Evolutionary conservation across 768 basidiomycete species (phyloP).

Genomic region (Brasilioporus rufonigricans): DNA sequence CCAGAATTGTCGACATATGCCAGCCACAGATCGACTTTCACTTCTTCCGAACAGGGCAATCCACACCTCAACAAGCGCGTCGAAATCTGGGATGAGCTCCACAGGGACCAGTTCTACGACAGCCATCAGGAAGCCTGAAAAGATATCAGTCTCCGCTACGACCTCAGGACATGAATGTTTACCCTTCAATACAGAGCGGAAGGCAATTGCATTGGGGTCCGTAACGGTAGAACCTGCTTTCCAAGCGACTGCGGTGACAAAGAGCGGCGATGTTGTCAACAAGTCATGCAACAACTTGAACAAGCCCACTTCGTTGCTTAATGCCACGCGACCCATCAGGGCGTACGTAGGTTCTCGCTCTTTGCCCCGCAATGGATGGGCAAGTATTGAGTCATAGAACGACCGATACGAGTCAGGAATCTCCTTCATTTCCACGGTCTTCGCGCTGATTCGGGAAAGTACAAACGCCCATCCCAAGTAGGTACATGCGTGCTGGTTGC

Average conservation of each 20-base stretch:
- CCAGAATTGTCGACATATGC: constrained; percentile 84
- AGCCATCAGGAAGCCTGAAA: constrained; percentile 69
- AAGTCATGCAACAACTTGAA: constrained; percentile 56
- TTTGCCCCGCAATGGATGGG: constrained; percentile 44
- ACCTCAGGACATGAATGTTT: constrained; percentile 9
- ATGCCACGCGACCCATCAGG: constrained; percentile 56
- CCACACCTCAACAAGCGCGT: constrained; percentile 72
- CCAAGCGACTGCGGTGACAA: constrained; percentile 73
- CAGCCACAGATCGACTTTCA: constrained; percentile 54
- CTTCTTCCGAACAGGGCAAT: constrained; percentile 77
- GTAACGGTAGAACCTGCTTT: constrained; percentile 64
- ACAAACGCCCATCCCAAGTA: constrained; percentile 86
- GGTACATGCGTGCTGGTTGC: constrained; percentile 65
- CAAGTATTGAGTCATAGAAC: constrained; percentile 54
- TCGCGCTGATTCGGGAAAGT: constrained; percentile 57
- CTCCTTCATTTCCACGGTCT: constrained; percentile 46
- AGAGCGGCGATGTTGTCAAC: constrained; percentile 69
- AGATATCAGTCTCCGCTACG: constrained; percentile 1
- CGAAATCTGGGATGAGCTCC: constrained; percentile 75
- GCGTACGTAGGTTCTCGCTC: constrained; percentile 54
- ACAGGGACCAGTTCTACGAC: constrained; percentile 72
- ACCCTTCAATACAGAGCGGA: constrained; percentile 86
- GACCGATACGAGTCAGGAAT: constrained; percentile 52
- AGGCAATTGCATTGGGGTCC: constrained; percentile 76
- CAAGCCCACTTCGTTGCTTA: constrained; percentile 58